A percentile compares a stretch with the other conserved stretches of the same genome.
Conservation (phyloP, 129 eudicot species). For the Gnaphalium uliginosum region DNA sequence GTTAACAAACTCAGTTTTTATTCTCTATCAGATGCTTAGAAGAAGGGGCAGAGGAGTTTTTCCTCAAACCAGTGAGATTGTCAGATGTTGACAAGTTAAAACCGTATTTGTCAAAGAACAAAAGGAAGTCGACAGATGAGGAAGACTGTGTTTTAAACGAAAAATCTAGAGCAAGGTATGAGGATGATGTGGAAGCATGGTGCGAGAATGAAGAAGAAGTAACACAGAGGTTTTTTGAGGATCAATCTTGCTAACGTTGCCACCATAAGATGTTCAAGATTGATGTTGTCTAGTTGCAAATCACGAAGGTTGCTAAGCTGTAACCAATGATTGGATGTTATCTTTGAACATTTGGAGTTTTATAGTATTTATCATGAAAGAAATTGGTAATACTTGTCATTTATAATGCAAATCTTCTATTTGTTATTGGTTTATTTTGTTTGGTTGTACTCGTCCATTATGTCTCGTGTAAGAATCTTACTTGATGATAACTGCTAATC, state of each 20-base stretch:
- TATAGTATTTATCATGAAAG: constrained; percentile 9
- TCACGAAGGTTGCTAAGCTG: not conserved
- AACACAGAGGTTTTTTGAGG: constrained; percentile 8
- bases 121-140: constrained; percentile 39
- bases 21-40: constrained; percentile 57
- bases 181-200: constrained; percentile 16
- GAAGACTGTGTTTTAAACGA: constrained; percentile 56
- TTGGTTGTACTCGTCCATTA: not conserved
- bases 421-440: constrained; percentile 20
- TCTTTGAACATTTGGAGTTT: constrained; percentile 20
- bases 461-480: not conserved
- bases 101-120: constrained; percentile 51
- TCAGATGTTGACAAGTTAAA: constrained; percentile 72
- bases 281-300: not conserved
- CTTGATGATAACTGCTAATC: not conserved
- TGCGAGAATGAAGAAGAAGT: constrained; percentile 7
- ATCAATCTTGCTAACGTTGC: constrained; percentile 12
- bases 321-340: constrained; percentile 13
- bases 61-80: constrained; percentile 69
- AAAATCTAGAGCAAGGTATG: constrained; percentile 36
- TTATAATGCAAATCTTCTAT: constrained; percentile 13
- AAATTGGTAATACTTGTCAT: constrained; percentile 18
- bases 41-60: constrained; percentile 82
- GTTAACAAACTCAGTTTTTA: too few species aligned
- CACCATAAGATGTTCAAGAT: constrained; percentile 4